Percentiles rank a stretch among this genome's conserved stretches.
Evolutionary conservation across 2,329 filamentous ascomycete species (phyloP).

Genomic region (Beauveria varroae): DNA sequence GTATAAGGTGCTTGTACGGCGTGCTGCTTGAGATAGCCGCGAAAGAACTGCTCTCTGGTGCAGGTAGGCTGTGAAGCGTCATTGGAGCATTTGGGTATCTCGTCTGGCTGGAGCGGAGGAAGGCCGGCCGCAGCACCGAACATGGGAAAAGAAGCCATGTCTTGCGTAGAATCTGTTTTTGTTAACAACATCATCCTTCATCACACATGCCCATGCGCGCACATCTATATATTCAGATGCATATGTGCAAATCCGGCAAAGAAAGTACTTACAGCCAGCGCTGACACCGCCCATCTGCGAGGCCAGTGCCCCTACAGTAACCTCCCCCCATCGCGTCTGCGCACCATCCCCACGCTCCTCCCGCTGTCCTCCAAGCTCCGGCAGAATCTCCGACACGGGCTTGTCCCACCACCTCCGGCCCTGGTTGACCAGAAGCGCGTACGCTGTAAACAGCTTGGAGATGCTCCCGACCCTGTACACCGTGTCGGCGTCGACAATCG

Average conservation of each 20-base stretch:
- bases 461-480: slow-evolving; percentile 4
- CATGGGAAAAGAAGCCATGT: neutral
- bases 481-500: slow-evolving; percentile 2
- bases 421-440: neutral
- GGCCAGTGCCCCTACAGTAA: slow-evolving; percentile 15
- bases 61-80: neutral
- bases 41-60: slow-evolving; percentile 13
- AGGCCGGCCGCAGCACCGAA: neutral
- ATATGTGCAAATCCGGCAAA: too few relatives aligned
- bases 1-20: slow-evolving; percentile 15
- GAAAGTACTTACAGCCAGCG: neutral
- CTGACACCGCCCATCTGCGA: slow-evolving; percentile 14
- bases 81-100: neutral
- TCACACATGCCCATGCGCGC: too few relatives aligned
- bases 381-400: neutral
- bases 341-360: neutral
- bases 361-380: neutral
- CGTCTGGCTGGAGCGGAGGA: neutral
- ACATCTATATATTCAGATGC: too few relatives aligned
- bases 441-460: slow-evolving; percentile 7
- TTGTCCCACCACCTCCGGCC: neutral
- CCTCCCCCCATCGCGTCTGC: slow-evolving; percentile 13
- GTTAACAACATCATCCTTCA: too few relatives aligned
- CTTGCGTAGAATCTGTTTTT: neutral
- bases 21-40: slow-evolving; percentile 12